Evolutionary conservation across 148 eudicot species (phyloP).

Genomic region (Spergularia bocconei): DNA sequence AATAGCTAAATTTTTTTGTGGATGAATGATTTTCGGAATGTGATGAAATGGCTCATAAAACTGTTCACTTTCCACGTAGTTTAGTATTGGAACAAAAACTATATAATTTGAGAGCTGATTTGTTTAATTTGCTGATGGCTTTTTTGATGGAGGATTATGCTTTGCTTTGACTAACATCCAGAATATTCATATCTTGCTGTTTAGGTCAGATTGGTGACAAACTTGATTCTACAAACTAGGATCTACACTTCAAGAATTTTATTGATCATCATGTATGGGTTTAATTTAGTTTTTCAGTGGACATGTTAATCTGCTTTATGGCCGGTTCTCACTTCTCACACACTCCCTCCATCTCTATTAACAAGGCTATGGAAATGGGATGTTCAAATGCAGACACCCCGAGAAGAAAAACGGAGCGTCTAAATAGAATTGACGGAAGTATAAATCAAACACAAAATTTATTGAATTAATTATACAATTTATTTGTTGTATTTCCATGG

Average conservation of each 20-base stretch:
- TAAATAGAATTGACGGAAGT: no score
- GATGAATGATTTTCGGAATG: neutral
- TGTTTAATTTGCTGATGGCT: constrained; percentile 19
- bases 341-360: no score
- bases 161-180: constrained; percentile 53
- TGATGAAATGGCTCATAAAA: neutral
- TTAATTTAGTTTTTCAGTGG: no score
- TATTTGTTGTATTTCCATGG: no score
- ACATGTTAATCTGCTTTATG: no score
- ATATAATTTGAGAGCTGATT: constrained; percentile 6
- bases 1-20: neutral
- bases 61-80: neutral
- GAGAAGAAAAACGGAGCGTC: no score
- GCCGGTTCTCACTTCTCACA: no score
- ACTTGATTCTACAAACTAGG: no score
- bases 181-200: constrained; percentile 52
- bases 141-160: constrained; percentile 45
- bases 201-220: constrained; percentile 28
- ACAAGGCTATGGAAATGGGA: no score
- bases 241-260: neutral
- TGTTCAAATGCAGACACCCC: no score
- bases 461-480: no score
- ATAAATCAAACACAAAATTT: no score
- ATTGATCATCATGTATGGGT: neutral
- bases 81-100: neutral